Base-by-base conservation (phyloP, 495 filamentous ascomycete species). In the Penicillium tannophilum region DNA sequence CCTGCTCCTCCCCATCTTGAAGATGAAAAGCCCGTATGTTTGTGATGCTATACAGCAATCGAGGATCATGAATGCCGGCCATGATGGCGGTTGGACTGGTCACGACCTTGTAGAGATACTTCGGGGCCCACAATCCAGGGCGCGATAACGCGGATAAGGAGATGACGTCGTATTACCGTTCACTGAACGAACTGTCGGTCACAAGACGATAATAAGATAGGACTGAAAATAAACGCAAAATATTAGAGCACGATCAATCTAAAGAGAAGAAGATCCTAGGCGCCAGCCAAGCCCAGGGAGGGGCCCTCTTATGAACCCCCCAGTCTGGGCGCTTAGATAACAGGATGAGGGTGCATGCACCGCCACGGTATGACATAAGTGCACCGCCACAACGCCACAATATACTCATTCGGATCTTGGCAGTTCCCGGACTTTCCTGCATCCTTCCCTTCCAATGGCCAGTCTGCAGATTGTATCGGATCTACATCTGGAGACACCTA, bases 11-110 rank as follows among this genome's bases (percentile, higher is more conserved):
- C 72, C 92, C 92, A 82, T 93, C 83, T 75, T 91, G 89, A 56
- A 97, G 83, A 70, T 96, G 91, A 72, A 88, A 96, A 52, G 92
- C 92, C 49, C 82, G 82, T 56, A 97, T 92, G 73, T 90, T 90
- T 56, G 84, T 84, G 66, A 97, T 87, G 63, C 88, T 86, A 78
- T 92, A 96, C 50, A 96, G 84, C 39, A 96, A 77, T 67, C 86
- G 88, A 8, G 91, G 90, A 60, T 95, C 91, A 62, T 86, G 66
- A 39, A 62, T 42, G 43, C 56, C 50, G 19, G 64, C 48, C 65
- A 68, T 68, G 2, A 12, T 62, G 31, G 17, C 3, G 45, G 46
- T 9, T 41, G 19, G 23, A 44, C 26, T 45, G 31, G 3, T 41
- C 41, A 48, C 19, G 11, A 12, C 24, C 8, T 45, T 30, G 20